A percentile compares a stretch with the other conserved stretches of the same genome.
Conservation (phyloP, 495 filamentous ascomycete species). For the Apodospora peruviana region DNA sequence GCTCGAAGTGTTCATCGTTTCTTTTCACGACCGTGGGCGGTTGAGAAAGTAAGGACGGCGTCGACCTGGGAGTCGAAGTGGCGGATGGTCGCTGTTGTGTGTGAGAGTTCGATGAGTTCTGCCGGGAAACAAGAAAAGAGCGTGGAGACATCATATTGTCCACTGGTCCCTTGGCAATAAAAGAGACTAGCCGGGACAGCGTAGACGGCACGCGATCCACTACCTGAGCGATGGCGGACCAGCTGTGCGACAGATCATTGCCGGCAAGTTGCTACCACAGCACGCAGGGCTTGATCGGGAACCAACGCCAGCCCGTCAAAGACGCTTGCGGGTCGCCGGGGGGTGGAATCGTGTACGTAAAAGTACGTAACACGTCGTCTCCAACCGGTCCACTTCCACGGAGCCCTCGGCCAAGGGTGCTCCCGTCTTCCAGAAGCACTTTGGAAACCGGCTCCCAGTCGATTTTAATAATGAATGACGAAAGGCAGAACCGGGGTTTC, state of each 20-base stretch:
- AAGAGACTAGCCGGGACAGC: slow-evolving; percentile 3
- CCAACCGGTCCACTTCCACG: slow-evolving; percentile 9
- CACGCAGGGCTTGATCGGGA: background rate
- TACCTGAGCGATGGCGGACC: slow-evolving; percentile 13
- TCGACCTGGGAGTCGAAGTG: background rate
- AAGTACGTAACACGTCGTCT: slow-evolving; percentile 18
- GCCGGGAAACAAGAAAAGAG: slow-evolving; percentile 29
- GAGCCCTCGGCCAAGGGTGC: background rate
- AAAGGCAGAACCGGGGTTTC: background rate
- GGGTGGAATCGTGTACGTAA: slow-evolving; percentile 23
- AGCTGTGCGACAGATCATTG: slow-evolving; percentile 14
- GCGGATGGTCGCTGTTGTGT: slow-evolving; percentile 1
- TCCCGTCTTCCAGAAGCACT: background rate
- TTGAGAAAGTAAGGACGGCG: background rate
- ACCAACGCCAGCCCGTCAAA: slow-evolving; percentile 1
- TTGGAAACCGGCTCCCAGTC: background rate
- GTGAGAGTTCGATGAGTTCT: slow-evolving; percentile 8
- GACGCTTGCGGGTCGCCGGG: slow-evolving; percentile 14
- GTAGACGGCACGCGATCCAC: slow-evolving; percentile 4
- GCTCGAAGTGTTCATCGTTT: slow-evolving; percentile 25
- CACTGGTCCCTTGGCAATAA: slow-evolving; percentile 9
- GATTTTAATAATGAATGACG: background rate
- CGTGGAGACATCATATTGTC: slow-evolving; percentile 34
- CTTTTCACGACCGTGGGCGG: slow-evolving; percentile 5
- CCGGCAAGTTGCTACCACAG: slow-evolving; percentile 9